Base-by-base conservation (phyloP, 164 flowering plant genomes). In the Umbellularia californica region DNA sequence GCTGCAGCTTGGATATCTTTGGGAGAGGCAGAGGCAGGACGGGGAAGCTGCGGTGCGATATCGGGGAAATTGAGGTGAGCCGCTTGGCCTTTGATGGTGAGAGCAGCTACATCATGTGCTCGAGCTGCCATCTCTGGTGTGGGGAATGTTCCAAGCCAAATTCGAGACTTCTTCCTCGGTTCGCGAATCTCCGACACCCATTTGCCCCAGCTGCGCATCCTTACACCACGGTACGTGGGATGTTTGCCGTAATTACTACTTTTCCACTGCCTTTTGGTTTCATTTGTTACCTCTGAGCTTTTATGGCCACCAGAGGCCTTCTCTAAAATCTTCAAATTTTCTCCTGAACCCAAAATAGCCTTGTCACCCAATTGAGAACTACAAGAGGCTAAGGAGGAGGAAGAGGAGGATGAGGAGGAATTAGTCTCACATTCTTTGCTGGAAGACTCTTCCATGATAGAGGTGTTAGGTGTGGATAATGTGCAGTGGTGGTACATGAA, bases 111-210 rank as follows among this genome's bases (percentile, higher is more conserved):
- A 33, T 88, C 92, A 60, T 88, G 92, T 2, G 92, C 92, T 70
- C 92, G 83, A 24, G 92, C 92, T 1, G 92, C 92, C 92, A 87
- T 88, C 73, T 88, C 92, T 0, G 92, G 73, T 0, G 90, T 87
- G 2, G 86, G 79, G 62, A 80, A 88, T 10, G 92, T 88, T 9
- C 92, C 92, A 0, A 88, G 83, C 92, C 92, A 88, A 23, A 88
- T 88, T 70, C 91, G 81, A 2, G 91, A 88, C 27, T 88, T 88
- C 86, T 88, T 88, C 72, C 82, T 81, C 1, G 91, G 91, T 65
- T 86, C 88, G 13, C 89, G 78, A 63, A 88, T 88, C 73, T 88
- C 91, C 0, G 91, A 86, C 70, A 88, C 91, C 91, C 91, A 88
- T 75, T 83, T 86, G 0, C 91, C 91, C 91, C 91, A 88, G 50